Evolutionary conservation across 2,329 filamentous ascomycete genomes (phyloP).

Genomic region (Camillea tinctor): DNA sequence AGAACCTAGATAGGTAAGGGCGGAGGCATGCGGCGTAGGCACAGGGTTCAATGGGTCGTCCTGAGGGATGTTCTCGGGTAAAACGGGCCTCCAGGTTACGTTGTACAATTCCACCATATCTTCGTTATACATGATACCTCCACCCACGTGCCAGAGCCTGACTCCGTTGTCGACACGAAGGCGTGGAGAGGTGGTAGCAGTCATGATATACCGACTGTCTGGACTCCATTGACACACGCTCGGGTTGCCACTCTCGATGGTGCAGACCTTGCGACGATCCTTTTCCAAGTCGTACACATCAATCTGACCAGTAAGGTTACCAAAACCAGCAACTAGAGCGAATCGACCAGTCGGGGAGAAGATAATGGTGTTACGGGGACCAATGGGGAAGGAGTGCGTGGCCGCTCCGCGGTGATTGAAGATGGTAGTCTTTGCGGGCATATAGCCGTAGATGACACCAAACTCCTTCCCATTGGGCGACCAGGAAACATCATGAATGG

Average conservation of each 20-base stretch:
- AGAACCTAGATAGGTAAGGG: slow-evolving; percentile 75
- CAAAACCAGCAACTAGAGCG: slow-evolving; percentile 91
- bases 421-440: slow-evolving; percentile 98
- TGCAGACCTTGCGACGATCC: slow-evolving; percentile 88
- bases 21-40: slow-evolving; percentile 79
- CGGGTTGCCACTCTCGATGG: slow-evolving; percentile 92
- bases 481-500: slow-evolving; percentile 98
- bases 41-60: slow-evolving; percentile 72
- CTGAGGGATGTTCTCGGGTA: slow-evolving; percentile 55
- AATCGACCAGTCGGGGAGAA: slow-evolving; percentile 95
- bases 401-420: slow-evolving; percentile 87
- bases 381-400: slow-evolving; percentile 81
- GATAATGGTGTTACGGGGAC: slow-evolving; percentile 87
- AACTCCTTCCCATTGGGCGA: slow-evolving; percentile 97
- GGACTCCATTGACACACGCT: slow-evolving; percentile 97
- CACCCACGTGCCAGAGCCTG: slow-evolving; percentile 90
- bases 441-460: slow-evolving; percentile 95
- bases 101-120: slow-evolving; percentile 95
- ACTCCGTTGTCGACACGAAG: slow-evolving; percentile 96
- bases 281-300: slow-evolving; percentile 96
- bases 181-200: slow-evolving; percentile 93
- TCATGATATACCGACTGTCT: slow-evolving; percentile 92
- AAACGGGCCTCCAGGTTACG: slow-evolving; percentile 81
- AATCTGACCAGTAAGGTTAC: slow-evolving; percentile 95
- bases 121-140: slow-evolving; percentile 88